Base-by-base conservation (phyloP, 371 early-diverging fungal genomes). In the Mucor irregularis region DNA sequence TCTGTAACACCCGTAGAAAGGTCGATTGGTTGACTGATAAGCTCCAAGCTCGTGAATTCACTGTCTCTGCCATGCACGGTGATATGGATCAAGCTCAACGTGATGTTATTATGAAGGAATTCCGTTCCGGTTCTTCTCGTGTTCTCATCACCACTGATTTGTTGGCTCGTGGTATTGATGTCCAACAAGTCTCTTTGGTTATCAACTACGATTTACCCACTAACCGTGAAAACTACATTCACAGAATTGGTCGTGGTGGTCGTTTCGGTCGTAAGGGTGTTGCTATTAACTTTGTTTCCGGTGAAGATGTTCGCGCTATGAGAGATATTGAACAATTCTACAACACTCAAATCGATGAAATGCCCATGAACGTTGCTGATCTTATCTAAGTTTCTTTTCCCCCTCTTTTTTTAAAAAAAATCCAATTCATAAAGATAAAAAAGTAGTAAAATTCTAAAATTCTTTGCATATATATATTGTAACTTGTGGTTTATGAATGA, bases 251-350 rank as follows among this genome's bases (percentile, higher is more conserved):
- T 80, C 91, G 99, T 78, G 92, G 95, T 68, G 99, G 99, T 72
- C 94, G 99, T 71, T 99, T 97, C 86, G 99, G 99, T 71, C 90
- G 99, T 81, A 99, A 98, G 86, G 99, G 99, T 84, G 96, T 99
- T 58, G 99, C 99, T 49, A 97, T 99, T 80, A 99, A 99, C 87
- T 95, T 99, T 82, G 94, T 99, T 58, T 91, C 88, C 42, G 80
- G 80, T 51, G 96, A 98, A 25, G 99, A 99, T 77, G 83, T 92
- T 73, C 87, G 88, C 58, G 90, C 92, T 73, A 89, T 64, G 96
- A 82, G 79, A 80, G 79, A 79, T 48, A 95, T 98, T 63, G 98
- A 99, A 82, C 90, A 92, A 75, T 97, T 93, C 89, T 99, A 99
- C 87, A 90, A 88, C 68, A 99, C 99, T 43, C 97, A 95, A 78